phyloP scores from a whole-genome alignment of 208 protist species.

The Trypanosoma platydactyli region DNA sequence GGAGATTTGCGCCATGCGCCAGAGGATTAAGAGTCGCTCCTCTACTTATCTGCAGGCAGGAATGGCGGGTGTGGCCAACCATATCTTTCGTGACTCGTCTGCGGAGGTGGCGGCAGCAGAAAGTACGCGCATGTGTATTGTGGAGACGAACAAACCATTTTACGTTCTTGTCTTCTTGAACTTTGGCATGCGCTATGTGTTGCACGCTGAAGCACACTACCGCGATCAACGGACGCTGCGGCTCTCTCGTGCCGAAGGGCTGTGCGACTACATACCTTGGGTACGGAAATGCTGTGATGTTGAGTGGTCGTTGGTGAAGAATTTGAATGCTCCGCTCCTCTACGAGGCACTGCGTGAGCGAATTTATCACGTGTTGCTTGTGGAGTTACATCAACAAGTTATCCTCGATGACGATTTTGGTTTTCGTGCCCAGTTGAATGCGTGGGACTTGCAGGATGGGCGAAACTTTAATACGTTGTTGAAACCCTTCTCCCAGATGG shows the following conservation, averaged over 20 bases:
- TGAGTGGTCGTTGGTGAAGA: slow-evolving; percentile 41
- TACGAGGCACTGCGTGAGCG: slow-evolving; percentile 31
- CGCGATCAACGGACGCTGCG: slow-evolving; percentile 33
- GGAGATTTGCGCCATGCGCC: slow-evolving; percentile 29
- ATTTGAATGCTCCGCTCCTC: slow-evolving; percentile 39
- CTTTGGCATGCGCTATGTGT: slow-evolving; percentile 46
- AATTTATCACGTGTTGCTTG: slow-evolving; percentile 47
- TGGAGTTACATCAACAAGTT: slow-evolving; percentile 51
- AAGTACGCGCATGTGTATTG: slow-evolving; percentile 32
- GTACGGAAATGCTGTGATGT: slow-evolving; percentile 34
- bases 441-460: slow-evolving; percentile 28
- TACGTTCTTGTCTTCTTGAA: slow-evolving; percentile 38
- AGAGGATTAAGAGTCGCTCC: slow-evolving; percentile 44
- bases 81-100: slow-evolving; percentile 10
- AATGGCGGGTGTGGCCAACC: neutral
- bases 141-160: slow-evolving; percentile 38
- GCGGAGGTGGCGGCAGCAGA: slow-evolving; percentile 1
- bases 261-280: slow-evolving; percentile 56
- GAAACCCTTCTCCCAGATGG: neutral
- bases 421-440: slow-evolving; percentile 56
- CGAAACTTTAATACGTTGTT: neutral
- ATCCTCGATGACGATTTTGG: slow-evolving; percentile 57
- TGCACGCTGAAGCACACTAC: slow-evolving; percentile 46
- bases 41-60: slow-evolving; percentile 33
- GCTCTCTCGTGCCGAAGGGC: slow-evolving; percentile 27